These are phyloP conservation scores for Dendrocalamus sinicus DNA, from an alignment of 176 grass and related monocot genomes.

Conservation along the genomic window DNA sequence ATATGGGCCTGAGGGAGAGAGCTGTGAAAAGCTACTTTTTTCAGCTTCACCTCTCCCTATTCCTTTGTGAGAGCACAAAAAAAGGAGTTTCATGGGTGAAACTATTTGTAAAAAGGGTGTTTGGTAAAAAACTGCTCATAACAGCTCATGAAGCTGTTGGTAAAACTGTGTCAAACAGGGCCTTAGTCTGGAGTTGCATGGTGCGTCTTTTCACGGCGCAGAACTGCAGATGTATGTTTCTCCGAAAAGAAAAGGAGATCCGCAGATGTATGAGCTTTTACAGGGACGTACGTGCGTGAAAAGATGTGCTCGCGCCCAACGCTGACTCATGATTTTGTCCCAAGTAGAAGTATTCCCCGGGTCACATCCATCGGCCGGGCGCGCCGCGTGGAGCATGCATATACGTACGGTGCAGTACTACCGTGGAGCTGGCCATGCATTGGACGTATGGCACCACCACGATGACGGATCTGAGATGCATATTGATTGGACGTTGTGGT, in stretches of 20 bases:
- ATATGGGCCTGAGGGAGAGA: too few relatives aligned
- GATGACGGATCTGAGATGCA: slow-evolving; percentile 29
- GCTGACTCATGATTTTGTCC: not conserved
- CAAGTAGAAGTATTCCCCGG: not conserved
- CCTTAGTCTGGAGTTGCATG: too few relatives aligned
- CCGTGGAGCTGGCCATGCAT: not conserved
- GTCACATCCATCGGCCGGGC: not conserved
- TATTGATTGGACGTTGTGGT: not conserved
- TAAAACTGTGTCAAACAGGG: too few relatives aligned
- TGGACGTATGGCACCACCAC: slow-evolving; percentile 28
- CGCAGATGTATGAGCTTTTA: not conserved
- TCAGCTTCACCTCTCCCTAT: too few relatives aligned
- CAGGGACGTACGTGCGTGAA: not conserved
- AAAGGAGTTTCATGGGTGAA: too few relatives aligned
- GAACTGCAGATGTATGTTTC: too few relatives aligned
- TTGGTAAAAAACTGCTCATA: too few relatives aligned
- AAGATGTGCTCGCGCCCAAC: not conserved
- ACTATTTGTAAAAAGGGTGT: too few relatives aligned
- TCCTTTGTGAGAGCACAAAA: too few relatives aligned
- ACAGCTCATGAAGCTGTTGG: too few relatives aligned
- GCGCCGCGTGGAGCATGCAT: not conserved
- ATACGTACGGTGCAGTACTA: not conserved
- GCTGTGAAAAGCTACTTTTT: too few relatives aligned
- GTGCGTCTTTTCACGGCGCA: not conserved
- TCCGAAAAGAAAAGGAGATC: too few relatives aligned